Evolutionary conservation across 306 rosid genomes (phyloP), one percentile per base, ranked within the genome.

Genomic region (Fragaria iinumae): DNA sequence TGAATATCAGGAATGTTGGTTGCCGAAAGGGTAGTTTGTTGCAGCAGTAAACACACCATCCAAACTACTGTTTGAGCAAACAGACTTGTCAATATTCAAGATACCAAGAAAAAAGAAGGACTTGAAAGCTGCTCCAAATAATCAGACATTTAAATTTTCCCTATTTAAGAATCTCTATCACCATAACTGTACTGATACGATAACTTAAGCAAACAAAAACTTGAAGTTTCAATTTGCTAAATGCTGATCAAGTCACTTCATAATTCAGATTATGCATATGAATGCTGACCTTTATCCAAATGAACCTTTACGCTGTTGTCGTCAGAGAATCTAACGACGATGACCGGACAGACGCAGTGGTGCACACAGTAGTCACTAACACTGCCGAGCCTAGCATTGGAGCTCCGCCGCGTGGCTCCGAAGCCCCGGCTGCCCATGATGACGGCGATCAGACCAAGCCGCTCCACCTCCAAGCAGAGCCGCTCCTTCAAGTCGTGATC

Each of bases 401-500:
- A 11, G 41, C 64, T 60, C 12, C 89, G 67, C 86, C 76, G 81
- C 0, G 84, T 57, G 6, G 97, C 96, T 4, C 96, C 93, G 48
- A 88, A 88, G 10, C 97, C 96, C 29, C 93, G 82, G 67, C 97
- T 92, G 2, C 97, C 97, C 93, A 87, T 90, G 64, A 92, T 84
- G 43, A 92, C 86, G 49, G 93, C 90, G 76, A 93, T 82, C 45
- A 92, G 86, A 3, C 96, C 96, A 2, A 92, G 77, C 80, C 96
- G 76, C 91, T 92, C 93, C 3, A 92, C 91, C 79, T 92, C 96
- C 83, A 92, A 65, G 60, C 96, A 92, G 3, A 92, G 84, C 80
- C 97, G 56, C 86, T 92, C 96, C 87, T 88, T 92, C 97, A 90
- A 81, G 66, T 92, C 93, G 75, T 92, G 97, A 77, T 92, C 97